phyloP scores from a whole-genome alignment of 805 yeast species.

The Pichia cabralensis region DNA sequence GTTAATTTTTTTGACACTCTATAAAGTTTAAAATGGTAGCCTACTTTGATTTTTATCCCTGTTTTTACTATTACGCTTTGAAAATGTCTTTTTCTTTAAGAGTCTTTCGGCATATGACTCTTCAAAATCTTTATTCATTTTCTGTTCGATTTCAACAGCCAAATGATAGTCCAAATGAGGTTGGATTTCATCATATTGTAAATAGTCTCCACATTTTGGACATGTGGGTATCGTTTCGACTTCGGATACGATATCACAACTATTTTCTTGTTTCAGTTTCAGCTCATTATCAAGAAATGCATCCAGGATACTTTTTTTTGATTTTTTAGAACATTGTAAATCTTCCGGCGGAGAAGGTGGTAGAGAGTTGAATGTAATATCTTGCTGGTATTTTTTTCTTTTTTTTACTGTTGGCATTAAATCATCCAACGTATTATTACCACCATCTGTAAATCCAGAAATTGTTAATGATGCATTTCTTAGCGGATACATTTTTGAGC shows the following conservation, averaged over 20 bases:
- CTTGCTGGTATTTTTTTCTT: neutral
- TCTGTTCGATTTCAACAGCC: conserved; percentile 16
- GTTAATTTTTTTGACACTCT: too few relatives aligned
- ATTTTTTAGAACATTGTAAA: neutral
- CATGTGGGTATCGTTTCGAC: too few relatives aligned
- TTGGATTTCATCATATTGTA: conserved; percentile 4
- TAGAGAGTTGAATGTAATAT: neutral
- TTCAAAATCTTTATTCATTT: conserved; percentile 12
- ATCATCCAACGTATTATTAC: conserved; percentile 19
- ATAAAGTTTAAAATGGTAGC: conserved; percentile 8
- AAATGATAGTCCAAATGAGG: conserved; percentile 24
- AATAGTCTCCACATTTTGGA: conserved; percentile 8
- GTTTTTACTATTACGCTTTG: neutral
- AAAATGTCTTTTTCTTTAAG: neutral
- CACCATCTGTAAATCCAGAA: conserved; percentile 34
- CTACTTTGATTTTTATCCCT: conserved; percentile 4
- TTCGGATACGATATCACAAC: too few relatives aligned
- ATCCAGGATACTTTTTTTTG: neutral
- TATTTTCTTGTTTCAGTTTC: too few relatives aligned
- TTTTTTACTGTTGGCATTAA: conserved; percentile 11
- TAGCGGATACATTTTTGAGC: conserved; percentile 33
- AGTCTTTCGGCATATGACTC: conserved; percentile 1
- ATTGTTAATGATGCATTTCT: conserved; percentile 40
- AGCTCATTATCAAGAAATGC: neutral
- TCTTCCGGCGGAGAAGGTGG: neutral